Percentiles rank a stretch among this genome's conserved stretches.
These are phyloP conservation scores for Apiotrichum veenhuisii DNA, from an alignment of 1,284 basidiomycete genomes.

Conservation along the genomic window DNA sequence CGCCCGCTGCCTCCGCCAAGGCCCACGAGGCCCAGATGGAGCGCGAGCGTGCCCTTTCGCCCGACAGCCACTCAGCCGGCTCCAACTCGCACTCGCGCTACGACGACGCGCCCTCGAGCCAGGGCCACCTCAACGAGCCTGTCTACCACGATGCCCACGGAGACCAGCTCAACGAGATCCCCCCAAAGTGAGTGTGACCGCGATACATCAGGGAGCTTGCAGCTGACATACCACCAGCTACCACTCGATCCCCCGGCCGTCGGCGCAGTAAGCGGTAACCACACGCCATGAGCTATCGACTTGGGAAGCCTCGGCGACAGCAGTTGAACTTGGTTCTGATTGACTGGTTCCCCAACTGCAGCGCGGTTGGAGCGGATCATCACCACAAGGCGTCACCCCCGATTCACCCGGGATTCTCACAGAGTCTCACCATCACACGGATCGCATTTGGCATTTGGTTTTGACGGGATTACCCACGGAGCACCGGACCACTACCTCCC, in stretches of 20 bases:
- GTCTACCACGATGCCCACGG: slow-evolving; percentile 25
- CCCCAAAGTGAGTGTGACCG: slow-evolving; percentile 37
- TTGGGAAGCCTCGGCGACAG: no score
- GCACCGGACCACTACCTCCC: background rate
- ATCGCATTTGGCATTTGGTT: no score
- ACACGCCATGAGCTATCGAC: background rate
- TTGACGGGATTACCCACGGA: no score
- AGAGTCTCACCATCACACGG: no score
- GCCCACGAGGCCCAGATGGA: slow-evolving; percentile 35
- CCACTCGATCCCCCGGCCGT: slow-evolving; percentile 18
- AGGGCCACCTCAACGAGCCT: background rate
- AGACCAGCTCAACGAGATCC: slow-evolving; percentile 34
- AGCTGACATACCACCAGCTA: slow-evolving; percentile 13
- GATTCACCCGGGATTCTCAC: no score
- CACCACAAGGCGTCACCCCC: no score
- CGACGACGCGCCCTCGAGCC: background rate
- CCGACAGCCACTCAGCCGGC: background rate
- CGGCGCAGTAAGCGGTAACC: background rate
- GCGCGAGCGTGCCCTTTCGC: slow-evolving; percentile 16
- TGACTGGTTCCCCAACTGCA: background rate
- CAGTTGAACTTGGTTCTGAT: no score
- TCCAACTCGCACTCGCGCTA: background rate
- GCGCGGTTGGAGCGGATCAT: background rate
- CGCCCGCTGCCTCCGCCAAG: slow-evolving; percentile 35
- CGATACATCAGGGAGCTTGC: background rate